Evolutionary conservation across 2,329 filamentous ascomycete species (phyloP).

Genomic region (Pestalotiopsis sp.): DNA sequence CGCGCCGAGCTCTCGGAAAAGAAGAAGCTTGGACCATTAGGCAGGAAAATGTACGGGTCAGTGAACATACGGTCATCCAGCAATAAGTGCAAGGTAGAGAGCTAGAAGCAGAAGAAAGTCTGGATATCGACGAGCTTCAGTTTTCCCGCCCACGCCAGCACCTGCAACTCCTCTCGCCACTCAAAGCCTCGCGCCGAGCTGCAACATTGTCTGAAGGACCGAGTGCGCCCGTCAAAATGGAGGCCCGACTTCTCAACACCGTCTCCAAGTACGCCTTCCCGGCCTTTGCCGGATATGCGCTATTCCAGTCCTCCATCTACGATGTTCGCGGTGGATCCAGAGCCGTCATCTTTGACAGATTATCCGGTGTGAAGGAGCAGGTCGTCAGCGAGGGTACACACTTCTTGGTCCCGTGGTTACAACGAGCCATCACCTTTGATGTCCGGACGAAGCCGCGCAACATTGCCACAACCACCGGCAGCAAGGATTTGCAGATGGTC

Average conservation of each 20-base stretch:
- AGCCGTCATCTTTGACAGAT: slow-evolving; percentile 96
- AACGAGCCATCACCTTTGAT: slow-evolving; percentile 93
- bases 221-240: slow-evolving; percentile 8
- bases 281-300: slow-evolving; percentile 64
- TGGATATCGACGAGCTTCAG: not conserved
- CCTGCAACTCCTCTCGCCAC: not conserved
- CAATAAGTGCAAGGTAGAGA: not conserved
- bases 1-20: slow-evolving; percentile 9
- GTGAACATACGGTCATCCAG: not conserved
- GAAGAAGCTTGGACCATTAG: slow-evolving; percentile 7
- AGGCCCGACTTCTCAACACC: slow-evolving; percentile 60
- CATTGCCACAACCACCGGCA: slow-evolving; percentile 95
- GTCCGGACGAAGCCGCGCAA: slow-evolving; percentile 97
- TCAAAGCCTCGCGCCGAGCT: not conserved
- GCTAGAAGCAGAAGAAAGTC: not conserved
- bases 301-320: slow-evolving; percentile 84
- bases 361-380: slow-evolving; percentile 88
- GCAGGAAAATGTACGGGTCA: slow-evolving; percentile 4
- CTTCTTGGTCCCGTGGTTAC: slow-evolving; percentile 94
- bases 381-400: slow-evolving; percentile 97
- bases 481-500: slow-evolving; percentile 99
- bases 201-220: not conserved
- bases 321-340: slow-evolving; percentile 94
- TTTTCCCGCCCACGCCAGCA: not conserved
- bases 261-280: slow-evolving; percentile 75